These are phyloP conservation scores for Setomelanomma holmii DNA, from an alignment of 2,329 filamentous ascomycete genomes.

Conservation along the genomic window DNA sequence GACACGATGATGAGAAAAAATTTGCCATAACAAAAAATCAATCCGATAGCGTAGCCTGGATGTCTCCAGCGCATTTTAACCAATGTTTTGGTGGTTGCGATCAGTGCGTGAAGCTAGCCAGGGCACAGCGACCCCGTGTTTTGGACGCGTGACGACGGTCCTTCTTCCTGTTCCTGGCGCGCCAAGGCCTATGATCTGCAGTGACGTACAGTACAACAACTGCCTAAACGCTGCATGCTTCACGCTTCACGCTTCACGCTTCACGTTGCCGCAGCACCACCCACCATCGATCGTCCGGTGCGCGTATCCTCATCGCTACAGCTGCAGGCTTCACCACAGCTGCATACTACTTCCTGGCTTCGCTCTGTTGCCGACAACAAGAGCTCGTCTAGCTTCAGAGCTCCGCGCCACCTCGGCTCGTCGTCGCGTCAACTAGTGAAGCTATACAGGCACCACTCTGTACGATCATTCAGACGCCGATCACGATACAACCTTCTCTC, in stretches of 20 bases:
- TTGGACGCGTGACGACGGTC: slow-evolving; percentile 10
- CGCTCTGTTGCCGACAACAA: neutral
- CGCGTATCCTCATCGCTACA: neutral
- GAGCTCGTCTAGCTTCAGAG: neutral
- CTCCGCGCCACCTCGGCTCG: neutral
- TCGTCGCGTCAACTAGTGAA: neutral
- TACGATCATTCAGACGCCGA: no score
- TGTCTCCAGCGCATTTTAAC: no score
- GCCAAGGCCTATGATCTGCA: slow-evolving; percentile 9
- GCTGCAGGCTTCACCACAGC: neutral
- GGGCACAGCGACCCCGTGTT: neutral
- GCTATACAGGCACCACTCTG: no score
- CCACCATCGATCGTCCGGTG: neutral
- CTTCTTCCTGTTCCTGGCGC: slow-evolving; percentile 19
- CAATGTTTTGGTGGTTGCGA: no score
- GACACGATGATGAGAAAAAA: neutral
- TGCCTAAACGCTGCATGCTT: slow-evolving; percentile 11
- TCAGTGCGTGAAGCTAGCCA: neutral
- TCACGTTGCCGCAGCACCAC: slow-evolving; percentile 2
- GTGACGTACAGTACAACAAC: slow-evolving; percentile 27
- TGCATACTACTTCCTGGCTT: neutral
- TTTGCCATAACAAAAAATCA: no score
- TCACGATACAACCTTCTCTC: neutral
- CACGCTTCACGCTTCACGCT: slow-evolving; percentile 9
- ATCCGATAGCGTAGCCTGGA: no score